phyloP scores from a whole-genome alignment of 257 asterid genomes.

The Solanum gandarillasii region DNA sequence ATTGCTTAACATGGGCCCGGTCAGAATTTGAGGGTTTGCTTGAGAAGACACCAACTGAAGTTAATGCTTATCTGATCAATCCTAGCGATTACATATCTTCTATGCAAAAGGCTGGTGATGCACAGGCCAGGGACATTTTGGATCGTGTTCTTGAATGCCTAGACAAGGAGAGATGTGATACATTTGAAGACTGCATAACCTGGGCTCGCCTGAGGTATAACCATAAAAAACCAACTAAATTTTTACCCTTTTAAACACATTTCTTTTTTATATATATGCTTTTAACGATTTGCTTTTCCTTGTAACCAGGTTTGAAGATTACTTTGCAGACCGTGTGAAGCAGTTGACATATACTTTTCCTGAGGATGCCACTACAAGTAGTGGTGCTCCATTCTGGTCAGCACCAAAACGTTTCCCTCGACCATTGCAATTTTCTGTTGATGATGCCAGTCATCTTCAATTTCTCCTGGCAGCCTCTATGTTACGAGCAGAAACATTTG shows the following conservation, averaged over 20 bases:
- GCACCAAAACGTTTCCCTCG: constrained; percentile 89
- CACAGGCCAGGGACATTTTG: constrained; percentile 85
- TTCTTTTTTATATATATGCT: background rate
- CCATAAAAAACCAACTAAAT: constrained; percentile 23
- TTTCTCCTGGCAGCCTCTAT: constrained; percentile 70
- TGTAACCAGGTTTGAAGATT: constrained; percentile 74
- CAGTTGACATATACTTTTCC: constrained; percentile 83
- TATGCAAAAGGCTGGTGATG: constrained; percentile 83
- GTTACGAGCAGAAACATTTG: constrained; percentile 79
- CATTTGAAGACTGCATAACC: constrained; percentile 68
- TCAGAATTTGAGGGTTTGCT: constrained; percentile 97
- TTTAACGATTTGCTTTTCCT: background rate
- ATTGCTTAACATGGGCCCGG: constrained; percentile 94
- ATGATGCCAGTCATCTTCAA: constrained; percentile 80
- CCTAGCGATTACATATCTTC: constrained; percentile 63
- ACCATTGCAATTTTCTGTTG: constrained; percentile 50
- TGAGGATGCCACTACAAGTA: constrained; percentile 85
- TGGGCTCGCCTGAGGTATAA: constrained; percentile 57
- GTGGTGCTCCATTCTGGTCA: constrained; percentile 95
- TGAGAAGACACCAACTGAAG: constrained; percentile 90
- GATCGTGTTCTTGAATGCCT: constrained; percentile 85
- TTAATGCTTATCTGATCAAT: constrained; percentile 64
- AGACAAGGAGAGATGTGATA: constrained; percentile 58
- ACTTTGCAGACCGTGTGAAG: constrained; percentile 70
- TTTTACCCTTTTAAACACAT: background rate